Evolutionary conservation across 371 early-diverging fungal species (phyloP), one percentile per base, ranked within the genome.

Genomic region (Rhizopus sp.): DNA sequence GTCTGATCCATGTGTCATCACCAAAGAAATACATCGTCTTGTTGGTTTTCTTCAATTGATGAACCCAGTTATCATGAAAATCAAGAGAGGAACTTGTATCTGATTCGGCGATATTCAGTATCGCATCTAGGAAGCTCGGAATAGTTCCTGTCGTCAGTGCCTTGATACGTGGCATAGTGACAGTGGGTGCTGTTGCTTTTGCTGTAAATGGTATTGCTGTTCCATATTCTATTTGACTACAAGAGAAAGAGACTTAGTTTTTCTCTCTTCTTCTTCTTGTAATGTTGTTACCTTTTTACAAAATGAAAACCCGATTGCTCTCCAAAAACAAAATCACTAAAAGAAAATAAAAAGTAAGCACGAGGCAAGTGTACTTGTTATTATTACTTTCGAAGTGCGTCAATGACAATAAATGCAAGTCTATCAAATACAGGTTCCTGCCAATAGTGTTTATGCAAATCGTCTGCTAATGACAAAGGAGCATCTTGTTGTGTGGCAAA

Each of bases 1-100:
- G 69, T 29, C 87, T 81, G 47, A 91, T 83, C 98, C 98, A 97
- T 3, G 98, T 97, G 57, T 97, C 97, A 62, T 97, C 98, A 38
- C 98, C 98, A 82, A 91, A 91, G 69, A 95, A 91, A 40, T 83
- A 79, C 16, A 95, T 77, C 1, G 82, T 78, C 35, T 81, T 78
- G 7, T 80, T 78, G 8, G 70, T 65, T 5, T 79, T 63, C 23
- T 80, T 73, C 34, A 89, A 63, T 57, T 92, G 91, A 65, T 84
- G 78, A 16, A 92, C 68, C 87, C 90, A 78, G 59, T 88, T 92
- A 61, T 92, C 93, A 38, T 90, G 85, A 53, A 79, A 64, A 10
- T 72, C 66, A 5, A 88, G 66, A 0, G 89, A 84, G 1, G 84
- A 91, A 31, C 82, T 91, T 49, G 81, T 87, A 65, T 81, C 95